Conservation (phyloP, 352 stramenopile genomes). For the Thalassiosira exigua region DNA sequence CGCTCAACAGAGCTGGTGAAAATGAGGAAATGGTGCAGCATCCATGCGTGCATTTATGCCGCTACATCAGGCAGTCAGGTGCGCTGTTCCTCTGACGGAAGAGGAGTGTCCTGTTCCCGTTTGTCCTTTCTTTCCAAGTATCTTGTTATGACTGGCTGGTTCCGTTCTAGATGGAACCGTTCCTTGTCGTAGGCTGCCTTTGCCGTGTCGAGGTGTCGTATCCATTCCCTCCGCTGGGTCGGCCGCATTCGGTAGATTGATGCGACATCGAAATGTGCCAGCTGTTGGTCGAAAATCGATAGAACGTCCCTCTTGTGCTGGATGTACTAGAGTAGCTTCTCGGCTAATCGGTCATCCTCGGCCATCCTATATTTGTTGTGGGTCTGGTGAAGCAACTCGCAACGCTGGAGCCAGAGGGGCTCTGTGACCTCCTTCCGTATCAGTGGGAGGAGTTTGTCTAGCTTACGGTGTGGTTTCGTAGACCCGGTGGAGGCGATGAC, state of each 20-base stretch:
- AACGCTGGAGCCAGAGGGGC: too few species aligned
- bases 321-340: not conserved
- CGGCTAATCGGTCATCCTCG: constrained; percentile 1
- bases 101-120: too few species aligned
- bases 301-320: not conserved
- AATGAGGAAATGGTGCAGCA: too few species aligned
- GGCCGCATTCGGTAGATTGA: not conserved
- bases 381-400: not conserved
- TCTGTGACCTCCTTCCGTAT: constrained; percentile 11
- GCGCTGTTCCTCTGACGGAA: too few species aligned
- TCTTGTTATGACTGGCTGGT: too few species aligned
- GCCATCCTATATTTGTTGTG: not conserved
- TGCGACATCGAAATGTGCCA: not conserved
- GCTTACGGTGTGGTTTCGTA: not conserved
- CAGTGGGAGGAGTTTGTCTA: not conserved
- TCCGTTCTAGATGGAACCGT: too few species aligned
- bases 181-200: too few species aligned
- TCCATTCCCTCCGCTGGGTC: not conserved
- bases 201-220: too few species aligned
- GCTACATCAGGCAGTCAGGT: too few species aligned
- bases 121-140: too few species aligned
- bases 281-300: not conserved
- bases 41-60: too few species aligned
- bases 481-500: not conserved
- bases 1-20: too few species aligned